A percentile compares a stretch with the other conserved stretches of the same genome.
phyloP scores from a whole-genome alignment of 257 asterid species.

The Fraxinus americana region DNA sequence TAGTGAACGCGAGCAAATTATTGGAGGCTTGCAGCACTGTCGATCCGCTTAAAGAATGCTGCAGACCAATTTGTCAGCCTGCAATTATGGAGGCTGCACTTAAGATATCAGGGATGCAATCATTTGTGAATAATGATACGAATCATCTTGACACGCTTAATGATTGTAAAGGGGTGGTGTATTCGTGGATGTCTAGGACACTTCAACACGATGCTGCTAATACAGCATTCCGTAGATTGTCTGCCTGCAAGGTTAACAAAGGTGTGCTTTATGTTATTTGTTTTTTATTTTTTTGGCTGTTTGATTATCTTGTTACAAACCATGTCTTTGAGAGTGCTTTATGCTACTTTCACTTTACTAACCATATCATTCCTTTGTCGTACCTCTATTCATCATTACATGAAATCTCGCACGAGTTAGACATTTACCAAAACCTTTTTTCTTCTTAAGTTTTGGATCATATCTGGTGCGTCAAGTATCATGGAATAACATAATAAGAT shows the following conservation, averaged over 20 bases:
- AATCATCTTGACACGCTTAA: conserved; percentile 54
- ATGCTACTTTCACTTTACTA: not conserved
- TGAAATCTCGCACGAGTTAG: not conserved
- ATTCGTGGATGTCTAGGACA: conserved; percentile 83
- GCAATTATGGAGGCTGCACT: conserved; percentile 88
- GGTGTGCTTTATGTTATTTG: conserved; percentile 40
- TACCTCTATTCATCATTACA: not conserved
- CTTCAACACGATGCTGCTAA: conserved; percentile 74
- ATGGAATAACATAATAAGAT: not conserved
- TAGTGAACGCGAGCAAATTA: conserved; percentile 81
- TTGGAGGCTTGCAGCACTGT: conserved; percentile 84
- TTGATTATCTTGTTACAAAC: not conserved
- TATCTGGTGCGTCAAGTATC: not conserved
- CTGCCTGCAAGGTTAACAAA: conserved; percentile 95
- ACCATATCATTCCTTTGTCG: not conserved
- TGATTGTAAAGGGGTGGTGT: conserved; percentile 92
- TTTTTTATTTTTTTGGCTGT: not conserved
- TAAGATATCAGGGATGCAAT: conserved; percentile 64
- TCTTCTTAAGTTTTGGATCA: not conserved
- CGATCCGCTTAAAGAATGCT: conserved; percentile 93
- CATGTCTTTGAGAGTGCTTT: not conserved
- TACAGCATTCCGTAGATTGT: conserved; percentile 77
- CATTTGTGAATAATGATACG: conserved; percentile 53
- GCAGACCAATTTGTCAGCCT: conserved; percentile 87
- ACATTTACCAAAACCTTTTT: not conserved